Evolutionary conservation across 176 grass and related monocot genomes (phyloP), one percentile per base, ranked within the genome.

Genomic region (Oryza coarctata): DNA sequence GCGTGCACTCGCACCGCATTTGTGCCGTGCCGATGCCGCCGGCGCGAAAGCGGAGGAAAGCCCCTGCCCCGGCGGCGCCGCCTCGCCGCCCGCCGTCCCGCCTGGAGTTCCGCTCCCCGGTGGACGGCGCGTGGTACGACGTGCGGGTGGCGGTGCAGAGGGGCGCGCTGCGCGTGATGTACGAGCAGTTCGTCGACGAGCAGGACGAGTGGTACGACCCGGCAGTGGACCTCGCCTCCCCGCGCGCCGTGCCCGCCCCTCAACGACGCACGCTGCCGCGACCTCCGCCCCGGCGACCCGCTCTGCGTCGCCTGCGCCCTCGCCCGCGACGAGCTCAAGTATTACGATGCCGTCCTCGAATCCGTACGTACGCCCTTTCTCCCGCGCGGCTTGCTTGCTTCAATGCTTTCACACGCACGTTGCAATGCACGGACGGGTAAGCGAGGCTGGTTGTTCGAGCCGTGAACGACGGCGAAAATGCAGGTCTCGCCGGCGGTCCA

Each of bases 101-200:
- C 23, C 52, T 85, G 39, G 87, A 89, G 64, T 89, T 52, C 71
- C 82, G 77, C 10, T 6, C 82, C 0, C 47, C 49, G 40, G 22
- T 1, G 33, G 82, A 89, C 82, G 87, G 52, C 82, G 87, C 87
- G 55, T 89, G 87, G 87, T 89, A 89, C 87, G 1, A 1, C 26
- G 71, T 44, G 82, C 87, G 87, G 71, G 32, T 72, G 71, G 5
- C 72, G 25, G 17, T 70, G 26, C 87, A 89, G 71, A 12, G 41
- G 45, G 41, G 77, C 71, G 78, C 41, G 33, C 71, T 81, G 13
- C 82, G 87, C 44, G 82, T 89, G 63, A 85, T 89, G 87, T 89
- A 71, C 87, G 82, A 89, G 82, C 25, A 65, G 13, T 89, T 81
- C 77, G 20, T 0, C 22, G 82, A 89, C 57, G 87, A 89, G 40